Evolutionary conservation across 2,329 filamentous ascomycete species (phyloP), one percentile per base, ranked within the genome.

Genomic region (Talaromyces sp.): DNA sequence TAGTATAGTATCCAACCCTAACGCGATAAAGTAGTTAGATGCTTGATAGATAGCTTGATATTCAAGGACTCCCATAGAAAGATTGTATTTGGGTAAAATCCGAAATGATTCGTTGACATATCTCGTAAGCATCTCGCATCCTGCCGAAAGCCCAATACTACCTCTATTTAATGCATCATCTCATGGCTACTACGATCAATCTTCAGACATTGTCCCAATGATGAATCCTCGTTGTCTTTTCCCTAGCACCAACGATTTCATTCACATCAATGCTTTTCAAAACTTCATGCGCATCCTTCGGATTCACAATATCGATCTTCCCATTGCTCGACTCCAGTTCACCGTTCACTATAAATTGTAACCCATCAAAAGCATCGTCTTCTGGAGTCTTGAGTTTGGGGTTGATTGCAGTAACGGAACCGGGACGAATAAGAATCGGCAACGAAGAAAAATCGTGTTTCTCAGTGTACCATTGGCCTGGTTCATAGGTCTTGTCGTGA

Each of bases 401-500:
- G 10, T 64, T 67, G 3, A 67, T 25, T 10, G 61, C 22, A 15
- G 65, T 67, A 10, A 51, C 65, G 25, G 65, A 59, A n/a, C 61
- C 65, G 82, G 86, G 85, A 3, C 86, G 79, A 31, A 89, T 81
- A 45, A 88, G 84, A 2, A 89, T 74, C 2, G 87, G 86, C 67
- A 89, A 72, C 0, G 83, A 86, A 54, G 83, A 82, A 69, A 88
- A 88, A 2, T 77, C 80, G 69, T 88, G 87, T 64, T 76, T 85
- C 76, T 89, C 86, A 29, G 75, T 84, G 71, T 87, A 86, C 87
- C 86, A 89, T 17, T 79, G 81, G 0, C 77, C 78, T 22, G 70
- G 67, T 62, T 78, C 74, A 62, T 79, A 79, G 15, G 69, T 72
- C 68, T 77, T 79, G 2, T 56, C 65, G 60, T 75, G 84, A 81